Percentiles rank a stretch among this genome's conserved stretches.
Evolutionary conservation across 495 filamentous ascomycete species (phyloP).

Genomic region (Podospora anserina): DNA sequence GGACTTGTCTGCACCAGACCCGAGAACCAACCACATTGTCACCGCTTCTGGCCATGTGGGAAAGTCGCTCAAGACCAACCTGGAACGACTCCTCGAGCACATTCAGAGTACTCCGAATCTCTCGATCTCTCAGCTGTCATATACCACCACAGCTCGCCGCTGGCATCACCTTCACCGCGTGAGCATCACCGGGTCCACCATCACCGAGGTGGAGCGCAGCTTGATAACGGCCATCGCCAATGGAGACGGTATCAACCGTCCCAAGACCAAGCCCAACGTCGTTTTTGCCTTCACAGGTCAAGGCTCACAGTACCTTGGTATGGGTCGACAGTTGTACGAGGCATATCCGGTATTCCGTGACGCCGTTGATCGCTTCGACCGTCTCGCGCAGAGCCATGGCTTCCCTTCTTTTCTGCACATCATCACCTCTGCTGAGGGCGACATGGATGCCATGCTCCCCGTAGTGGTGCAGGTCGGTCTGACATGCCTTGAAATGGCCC

Average conservation of each 20-base stretch:
- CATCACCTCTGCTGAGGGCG: constrained; percentile 55
- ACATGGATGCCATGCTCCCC: constrained; percentile 57
- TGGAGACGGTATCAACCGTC: constrained; percentile 44
- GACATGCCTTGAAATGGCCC: constrained; percentile 74
- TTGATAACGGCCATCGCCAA: constrained; percentile 45
- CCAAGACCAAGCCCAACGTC: constrained; percentile 48
- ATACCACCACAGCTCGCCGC: constrained; percentile 20
- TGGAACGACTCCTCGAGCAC: constrained; percentile 40
- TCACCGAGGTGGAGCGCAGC: constrained; percentile 60
- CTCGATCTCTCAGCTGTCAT: constrained; percentile 31
- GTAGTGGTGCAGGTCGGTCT: constrained; percentile 72
- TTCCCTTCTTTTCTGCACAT: constrained; percentile 63
- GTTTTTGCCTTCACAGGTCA: constrained; percentile 68
- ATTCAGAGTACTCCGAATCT: constrained; percentile 49
- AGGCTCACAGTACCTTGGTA: constrained; percentile 58
- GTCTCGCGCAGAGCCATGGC: constrained; percentile 61
- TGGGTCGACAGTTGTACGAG: constrained; percentile 65
- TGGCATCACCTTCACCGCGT: constrained; percentile 64
- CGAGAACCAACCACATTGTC: constrained; percentile 47
- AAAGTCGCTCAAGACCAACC: constrained; percentile 46
- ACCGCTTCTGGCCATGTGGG: constrained; percentile 52
- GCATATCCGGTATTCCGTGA: constrained; percentile 59
- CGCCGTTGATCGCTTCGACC: constrained; percentile 62
- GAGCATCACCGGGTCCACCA: constrained; percentile 63
- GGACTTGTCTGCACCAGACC: constrained; percentile 34